A percentile compares a stretch with the other conserved stretches of the same genome.
Conservation (phyloP, 2,329 filamentous ascomycete genomes). For the Colletotrichum sp. region DNA sequence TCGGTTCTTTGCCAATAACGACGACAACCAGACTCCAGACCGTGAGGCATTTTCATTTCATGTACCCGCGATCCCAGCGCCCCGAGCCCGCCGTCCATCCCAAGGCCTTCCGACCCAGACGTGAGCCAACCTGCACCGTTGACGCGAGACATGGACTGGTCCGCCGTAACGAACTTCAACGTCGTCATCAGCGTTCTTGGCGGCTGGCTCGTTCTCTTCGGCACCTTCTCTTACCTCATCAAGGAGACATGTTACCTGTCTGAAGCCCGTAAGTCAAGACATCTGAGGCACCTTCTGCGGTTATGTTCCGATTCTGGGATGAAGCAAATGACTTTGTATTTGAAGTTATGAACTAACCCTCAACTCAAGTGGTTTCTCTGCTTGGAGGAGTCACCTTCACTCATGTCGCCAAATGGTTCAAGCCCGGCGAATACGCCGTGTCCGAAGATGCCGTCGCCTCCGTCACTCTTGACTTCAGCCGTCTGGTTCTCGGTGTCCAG, state of each 20-base stretch:
- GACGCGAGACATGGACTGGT: neutral
- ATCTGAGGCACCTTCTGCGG: neutral
- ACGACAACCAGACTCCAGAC: neutral
- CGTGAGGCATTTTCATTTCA: neutral
- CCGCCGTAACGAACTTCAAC: conserved; percentile 66
- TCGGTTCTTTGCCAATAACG: neutral
- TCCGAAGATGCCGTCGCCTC: conserved; percentile 66
- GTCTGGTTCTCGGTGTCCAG: conserved; percentile 88
- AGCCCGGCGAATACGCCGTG: conserved; percentile 74
- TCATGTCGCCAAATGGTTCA: conserved; percentile 75
- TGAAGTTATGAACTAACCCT: neutral
- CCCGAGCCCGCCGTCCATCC: neutral
- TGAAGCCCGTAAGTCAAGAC: conserved; percentile 75
- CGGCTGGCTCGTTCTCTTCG: conserved; percentile 87
- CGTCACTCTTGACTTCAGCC: conserved; percentile 80
- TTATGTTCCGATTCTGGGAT: neutral
- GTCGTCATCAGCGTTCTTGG: conserved; percentile 81
- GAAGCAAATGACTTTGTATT: no score
- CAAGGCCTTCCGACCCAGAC: neutral
- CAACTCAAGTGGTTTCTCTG: conserved; percentile 75
- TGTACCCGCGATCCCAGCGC: neutral
- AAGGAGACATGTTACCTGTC: conserved; percentile 93
- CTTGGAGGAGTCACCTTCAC: conserved; percentile 80
- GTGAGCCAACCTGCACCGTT: neutral
- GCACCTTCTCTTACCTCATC: conserved; percentile 86